These are phyloP conservation scores for Leishmania mexicana DNA, from an alignment of 208 protist species.

Conservation along the genomic window DNA sequence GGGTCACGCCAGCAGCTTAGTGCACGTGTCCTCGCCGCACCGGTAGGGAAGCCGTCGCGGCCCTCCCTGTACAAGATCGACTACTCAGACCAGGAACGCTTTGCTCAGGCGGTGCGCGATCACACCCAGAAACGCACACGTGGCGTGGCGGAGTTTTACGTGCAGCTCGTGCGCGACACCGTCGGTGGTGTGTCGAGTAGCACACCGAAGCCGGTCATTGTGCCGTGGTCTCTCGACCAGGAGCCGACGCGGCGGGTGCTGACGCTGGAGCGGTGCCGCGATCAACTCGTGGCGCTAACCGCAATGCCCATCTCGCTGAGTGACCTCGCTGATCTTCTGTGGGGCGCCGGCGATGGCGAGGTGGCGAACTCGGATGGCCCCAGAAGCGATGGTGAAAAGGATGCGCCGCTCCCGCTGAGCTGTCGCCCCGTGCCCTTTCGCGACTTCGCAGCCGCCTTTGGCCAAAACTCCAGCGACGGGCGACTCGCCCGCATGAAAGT, in stretches of 20 bases:
- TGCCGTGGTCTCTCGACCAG: constrained; percentile 54
- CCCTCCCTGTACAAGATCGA: constrained; percentile 25
- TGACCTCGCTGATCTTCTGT: constrained; percentile 68
- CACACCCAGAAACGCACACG: constrained; percentile 66
- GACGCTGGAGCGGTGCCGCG: constrained; percentile 56
- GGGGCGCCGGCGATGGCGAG: constrained; percentile 31
- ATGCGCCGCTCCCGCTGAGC: constrained; percentile 15
- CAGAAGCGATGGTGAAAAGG: neutral
- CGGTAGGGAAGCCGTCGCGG: constrained; percentile 31
- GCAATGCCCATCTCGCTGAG: constrained; percentile 49
- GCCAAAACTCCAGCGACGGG: constrained; percentile 41
- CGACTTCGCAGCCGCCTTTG: constrained; percentile 74
- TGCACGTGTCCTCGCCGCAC: constrained; percentile 17
- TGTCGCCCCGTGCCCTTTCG: constrained; percentile 48
- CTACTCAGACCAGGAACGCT: constrained; percentile 63
- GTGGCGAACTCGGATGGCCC: neutral
- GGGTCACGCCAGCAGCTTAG: constrained; percentile 41
- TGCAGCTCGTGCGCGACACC: constrained; percentile 63
- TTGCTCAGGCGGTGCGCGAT: constrained; percentile 77
- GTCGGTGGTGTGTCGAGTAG: constrained; percentile 44
- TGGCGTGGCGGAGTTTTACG: constrained; percentile 78
- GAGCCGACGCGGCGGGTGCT: constrained; percentile 38
- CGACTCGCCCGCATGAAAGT: constrained; percentile 64
- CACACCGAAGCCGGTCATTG: constrained; percentile 28
- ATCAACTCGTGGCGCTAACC: constrained; percentile 76